phyloP scores from a whole-genome alignment of 805 yeast species.

The Myxozyma melibiosi region DNA sequence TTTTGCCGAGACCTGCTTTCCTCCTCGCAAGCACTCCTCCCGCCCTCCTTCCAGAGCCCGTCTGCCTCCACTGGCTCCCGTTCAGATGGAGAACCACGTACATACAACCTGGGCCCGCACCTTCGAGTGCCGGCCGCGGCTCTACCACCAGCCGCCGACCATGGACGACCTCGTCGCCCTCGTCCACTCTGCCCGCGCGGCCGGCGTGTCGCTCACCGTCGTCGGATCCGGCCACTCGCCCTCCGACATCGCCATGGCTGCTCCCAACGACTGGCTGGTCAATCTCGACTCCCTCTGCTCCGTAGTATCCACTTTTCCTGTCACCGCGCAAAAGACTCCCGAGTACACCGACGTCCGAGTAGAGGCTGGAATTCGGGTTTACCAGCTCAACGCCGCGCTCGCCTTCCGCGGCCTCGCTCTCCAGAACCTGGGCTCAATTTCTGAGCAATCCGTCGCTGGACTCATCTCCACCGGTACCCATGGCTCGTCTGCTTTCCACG shows the following conservation, averaged over 20 bases:
- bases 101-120: constrained; percentile 86
- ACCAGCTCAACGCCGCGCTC: constrained; percentile 68
- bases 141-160: constrained; percentile 73
- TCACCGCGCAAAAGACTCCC: constrained; percentile 53
- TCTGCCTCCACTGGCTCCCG: too few relatives aligned
- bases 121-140: constrained; percentile 71
- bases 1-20: not conserved
- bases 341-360: constrained; percentile 85
- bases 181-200: constrained; percentile 63
- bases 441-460: constrained; percentile 95
- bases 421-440: constrained; percentile 90
- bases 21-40: not conserved
- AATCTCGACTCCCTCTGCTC: constrained; percentile 74
- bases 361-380: constrained; percentile 88
- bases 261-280: constrained; percentile 71
- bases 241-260: constrained; percentile 81
- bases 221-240: constrained; percentile 98
- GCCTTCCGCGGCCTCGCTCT: constrained; percentile 69
- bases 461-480: constrained; percentile 95
- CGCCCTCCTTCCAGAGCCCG: not conserved
- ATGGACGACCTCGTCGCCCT: constrained; percentile 69
- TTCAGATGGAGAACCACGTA: constrained; percentile 9
- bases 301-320: constrained; percentile 38
- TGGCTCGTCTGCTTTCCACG: constrained; percentile 92
- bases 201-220: constrained; percentile 68